Evolutionary conservation across 345 rosid species (phyloP).

Genomic region (Dipteronia sinensis): DNA sequence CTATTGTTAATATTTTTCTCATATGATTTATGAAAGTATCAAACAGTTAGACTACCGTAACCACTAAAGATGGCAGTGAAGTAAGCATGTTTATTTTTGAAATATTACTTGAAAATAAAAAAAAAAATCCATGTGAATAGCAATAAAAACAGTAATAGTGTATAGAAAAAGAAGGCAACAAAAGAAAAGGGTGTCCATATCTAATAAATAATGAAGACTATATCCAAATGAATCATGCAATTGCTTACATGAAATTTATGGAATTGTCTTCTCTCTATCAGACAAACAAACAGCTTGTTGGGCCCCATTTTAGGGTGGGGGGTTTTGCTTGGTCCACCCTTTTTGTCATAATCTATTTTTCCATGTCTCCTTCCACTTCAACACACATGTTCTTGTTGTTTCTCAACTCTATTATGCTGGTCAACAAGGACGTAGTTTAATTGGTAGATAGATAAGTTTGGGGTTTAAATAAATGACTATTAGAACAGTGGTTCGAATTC

Average conservation of each 20-base stretch:
- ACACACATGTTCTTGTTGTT: slow-evolving; percentile 17
- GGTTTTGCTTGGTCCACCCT: too few relatives aligned
- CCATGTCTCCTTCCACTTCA: slow-evolving; percentile 23
- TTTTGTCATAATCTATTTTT: background rate
- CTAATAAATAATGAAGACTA: slow-evolving; percentile 21
- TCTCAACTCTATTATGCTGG: slow-evolving; percentile 17
- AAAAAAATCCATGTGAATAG: too few relatives aligned
- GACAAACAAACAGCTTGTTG: slow-evolving; percentile 27
- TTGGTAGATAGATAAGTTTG: too few relatives aligned
- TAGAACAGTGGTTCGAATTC: too few relatives aligned
- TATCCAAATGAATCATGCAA: slow-evolving; percentile 15
- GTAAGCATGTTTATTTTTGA: too few relatives aligned
- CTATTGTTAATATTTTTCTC: too few relatives aligned
- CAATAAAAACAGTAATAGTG: background rate
- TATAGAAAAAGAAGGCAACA: background rate
- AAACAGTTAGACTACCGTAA: too few relatives aligned
- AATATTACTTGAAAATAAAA: too few relatives aligned
- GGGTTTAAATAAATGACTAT: too few relatives aligned
- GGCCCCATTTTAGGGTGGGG: slow-evolving; percentile 16
- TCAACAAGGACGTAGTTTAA: too few relatives aligned
- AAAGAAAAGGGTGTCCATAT: slow-evolving; percentile 18
- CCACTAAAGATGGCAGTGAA: too few relatives aligned
- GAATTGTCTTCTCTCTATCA: slow-evolving; percentile 21
- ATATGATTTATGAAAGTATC: too few relatives aligned
- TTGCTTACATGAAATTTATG: slow-evolving; percentile 26